A percentile compares a stretch with the other conserved stretches of the same genome.
Evolutionary conservation across 2,329 filamentous ascomycete genomes (phyloP).

Genomic region (Diaporthe amygdali): DNA sequence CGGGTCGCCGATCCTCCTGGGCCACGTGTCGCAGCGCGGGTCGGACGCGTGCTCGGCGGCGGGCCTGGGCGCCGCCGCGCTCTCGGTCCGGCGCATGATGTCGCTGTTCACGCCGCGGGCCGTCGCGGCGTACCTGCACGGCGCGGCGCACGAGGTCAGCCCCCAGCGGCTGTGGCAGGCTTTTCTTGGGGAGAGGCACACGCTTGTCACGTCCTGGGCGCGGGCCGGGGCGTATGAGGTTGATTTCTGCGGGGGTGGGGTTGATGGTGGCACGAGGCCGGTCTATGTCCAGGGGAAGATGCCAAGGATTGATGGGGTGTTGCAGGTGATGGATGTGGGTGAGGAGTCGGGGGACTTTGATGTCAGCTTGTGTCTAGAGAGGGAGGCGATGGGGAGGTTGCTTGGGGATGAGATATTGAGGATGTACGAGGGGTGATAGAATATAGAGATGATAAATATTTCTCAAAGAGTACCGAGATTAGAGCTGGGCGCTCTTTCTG

Average conservation of each 20-base stretch:
- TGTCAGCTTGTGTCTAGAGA: constrained; percentile 39
- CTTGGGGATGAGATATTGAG: constrained; percentile 30
- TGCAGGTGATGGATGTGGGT: constrained; percentile 45
- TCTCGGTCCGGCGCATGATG: constrained; percentile 41
- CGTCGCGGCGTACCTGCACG: constrained; percentile 46
- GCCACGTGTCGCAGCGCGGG: constrained; percentile 35
- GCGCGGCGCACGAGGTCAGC: constrained; percentile 46
- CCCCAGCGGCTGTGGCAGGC: constrained; percentile 54
- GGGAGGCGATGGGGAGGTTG: constrained; percentile 33
- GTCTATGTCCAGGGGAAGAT: constrained; percentile 48
- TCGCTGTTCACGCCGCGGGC: constrained; percentile 41
- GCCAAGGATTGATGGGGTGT: constrained; percentile 46
- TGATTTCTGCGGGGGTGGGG: constrained; percentile 40
- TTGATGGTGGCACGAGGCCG: constrained; percentile 25
- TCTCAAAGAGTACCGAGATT: too few relatives aligned
- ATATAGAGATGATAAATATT: too few relatives aligned
- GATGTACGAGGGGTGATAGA: not conserved
- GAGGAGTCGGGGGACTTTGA: constrained; percentile 39
- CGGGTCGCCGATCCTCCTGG: constrained; percentile 49
- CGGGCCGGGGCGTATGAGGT: constrained; percentile 43
- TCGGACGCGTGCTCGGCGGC: not conserved
- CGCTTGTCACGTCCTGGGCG: constrained; percentile 51
- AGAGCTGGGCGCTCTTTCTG: too few relatives aligned
- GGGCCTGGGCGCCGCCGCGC: constrained; percentile 31
- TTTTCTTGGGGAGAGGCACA: constrained; percentile 47